phyloP scores from a whole-genome alignment of 164 flowering plant genomes.

The Aristolochia fimbriata region DNA sequence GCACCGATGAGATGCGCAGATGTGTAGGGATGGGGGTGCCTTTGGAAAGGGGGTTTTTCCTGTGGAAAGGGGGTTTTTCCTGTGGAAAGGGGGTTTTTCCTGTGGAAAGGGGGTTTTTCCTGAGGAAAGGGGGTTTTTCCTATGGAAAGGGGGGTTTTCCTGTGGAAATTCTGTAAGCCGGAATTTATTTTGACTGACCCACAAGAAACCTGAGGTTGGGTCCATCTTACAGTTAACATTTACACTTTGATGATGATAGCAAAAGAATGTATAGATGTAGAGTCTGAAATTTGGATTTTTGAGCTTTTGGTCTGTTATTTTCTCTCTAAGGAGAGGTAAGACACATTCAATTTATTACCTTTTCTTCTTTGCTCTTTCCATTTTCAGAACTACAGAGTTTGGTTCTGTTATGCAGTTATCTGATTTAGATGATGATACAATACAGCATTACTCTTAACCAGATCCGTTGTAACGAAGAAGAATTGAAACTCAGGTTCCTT shows the following conservation, averaged over 20 bases:
- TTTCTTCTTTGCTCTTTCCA: not conserved
- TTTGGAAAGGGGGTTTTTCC: not conserved
- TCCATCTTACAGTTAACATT: not conserved
- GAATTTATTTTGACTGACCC: too few species aligned
- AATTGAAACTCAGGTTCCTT: too few species aligned
- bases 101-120: too few species aligned
- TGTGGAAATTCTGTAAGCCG: too few species aligned
- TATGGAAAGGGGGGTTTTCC: too few species aligned
- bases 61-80: too few species aligned
- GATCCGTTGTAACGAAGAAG: too few species aligned
- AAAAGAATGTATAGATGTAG: conserved; percentile 17
- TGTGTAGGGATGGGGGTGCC: conserved; percentile 13
- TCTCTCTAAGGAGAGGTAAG: conserved; percentile 15
- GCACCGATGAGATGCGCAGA: conserved; percentile 79
- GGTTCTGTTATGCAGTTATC: not conserved
- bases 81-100: too few species aligned
- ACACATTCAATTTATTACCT: conserved; percentile 3
- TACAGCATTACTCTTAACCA: too few species aligned
- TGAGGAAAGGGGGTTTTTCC: not conserved
- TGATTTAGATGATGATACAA: too few species aligned
- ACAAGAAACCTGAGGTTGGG: too few species aligned
- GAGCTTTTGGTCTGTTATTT: conserved; percentile 8
- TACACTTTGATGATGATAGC: not conserved
- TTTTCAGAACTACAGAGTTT: not conserved
- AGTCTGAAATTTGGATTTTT: conserved; percentile 1